Base-by-base conservation (phyloP, 345 rosid genomes). In the Euphorbia pulcherrima region DNA sequence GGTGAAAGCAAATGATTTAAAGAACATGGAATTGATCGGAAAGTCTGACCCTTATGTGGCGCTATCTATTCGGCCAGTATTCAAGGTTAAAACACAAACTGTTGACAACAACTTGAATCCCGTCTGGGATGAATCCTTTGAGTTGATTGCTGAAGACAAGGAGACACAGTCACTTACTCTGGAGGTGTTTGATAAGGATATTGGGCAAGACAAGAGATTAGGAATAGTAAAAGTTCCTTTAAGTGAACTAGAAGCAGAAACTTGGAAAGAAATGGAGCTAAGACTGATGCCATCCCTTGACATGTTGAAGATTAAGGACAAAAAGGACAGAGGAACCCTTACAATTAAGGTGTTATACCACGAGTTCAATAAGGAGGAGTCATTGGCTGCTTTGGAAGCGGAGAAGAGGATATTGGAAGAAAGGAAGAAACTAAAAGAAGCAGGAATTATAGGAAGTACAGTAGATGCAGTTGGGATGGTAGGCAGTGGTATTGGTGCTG, bases 21-120 rank as follows among this genome's bases (percentile, higher is more conserved):
- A 95, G 86, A 95, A 95, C 81, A 86, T 84, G 96, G 99, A 95
- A 81, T 74, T 95, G 90, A 86, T 95, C 69, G 99, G 99, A 67
- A 95, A 92, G 81, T 95, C 99, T 17, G 99, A 95, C 82, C 99
- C 99, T 35, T 95, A 95, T 27, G 97, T 71, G 26, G 85, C 84
- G 40, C 79, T 95, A 60, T 64, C 85, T 69, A 78, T 92, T 67
- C 88, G 96, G 48, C 97, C 98, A 61, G 69, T 90, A 23, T 86
- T 90, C 79, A 95, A 95, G 82, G 86, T 90, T 64, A 95, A 92
- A 85, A 75, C 99, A 69, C 80, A 84, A 24, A 81, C 83, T 23
- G 78, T 95, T 48, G 97, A 92, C 7, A 95, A 90, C 85, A 90
- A 95, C 84, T 83, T 95, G 68, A 90, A 90, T 81, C 99, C 99